phyloP scores from a whole-genome alignment of 306 rosid genomes.

The Psophocarpus tetragonolobus region DNA sequence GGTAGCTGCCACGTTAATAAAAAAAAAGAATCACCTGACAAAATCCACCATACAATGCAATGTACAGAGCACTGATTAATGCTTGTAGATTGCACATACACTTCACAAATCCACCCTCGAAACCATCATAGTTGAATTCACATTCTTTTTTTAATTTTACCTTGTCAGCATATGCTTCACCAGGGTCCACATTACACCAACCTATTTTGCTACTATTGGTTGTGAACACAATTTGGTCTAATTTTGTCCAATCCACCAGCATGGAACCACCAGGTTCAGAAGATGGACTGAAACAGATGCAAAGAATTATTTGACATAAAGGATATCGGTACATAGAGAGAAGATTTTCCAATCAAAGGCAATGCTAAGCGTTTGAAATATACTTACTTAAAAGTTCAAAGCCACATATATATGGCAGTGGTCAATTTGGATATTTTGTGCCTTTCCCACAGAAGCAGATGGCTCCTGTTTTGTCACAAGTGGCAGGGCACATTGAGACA shows the following conservation, averaged over 20 bases:
- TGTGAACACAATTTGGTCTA: constrained; percentile 68
- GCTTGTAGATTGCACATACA: constrained; percentile 64
- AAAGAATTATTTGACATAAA: not conserved
- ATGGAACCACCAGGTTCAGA: constrained; percentile 65
- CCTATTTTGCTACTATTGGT: no score
- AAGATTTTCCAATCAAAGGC: constrained; percentile 22
- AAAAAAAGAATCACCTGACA: constrained; percentile 65
- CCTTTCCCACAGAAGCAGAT: constrained; percentile 99
- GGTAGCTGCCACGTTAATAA: not conserved
- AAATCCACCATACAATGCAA: constrained; percentile 85
- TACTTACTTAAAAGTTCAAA: constrained; percentile 65
- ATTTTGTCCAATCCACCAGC: constrained; percentile 64
- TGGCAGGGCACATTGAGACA: constrained; percentile 83
- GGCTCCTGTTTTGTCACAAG: constrained; percentile 87
- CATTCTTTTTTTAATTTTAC: constrained; percentile 71
- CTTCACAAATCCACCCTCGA: constrained; percentile 71
- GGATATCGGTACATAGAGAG: not conserved
- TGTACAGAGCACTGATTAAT: constrained; percentile 88
- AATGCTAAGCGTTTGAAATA: constrained; percentile 22
- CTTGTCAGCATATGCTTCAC: no score
- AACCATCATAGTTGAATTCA: constrained; percentile 79
- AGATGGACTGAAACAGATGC: constrained; percentile 56
- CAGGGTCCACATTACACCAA: no score
- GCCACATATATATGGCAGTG: constrained; percentile 87
- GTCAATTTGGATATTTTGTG: constrained; percentile 89